Evolutionary conservation across 371 early-diverging fungal genomes (phyloP).

Genomic region (Mucor circinelloides): DNA sequence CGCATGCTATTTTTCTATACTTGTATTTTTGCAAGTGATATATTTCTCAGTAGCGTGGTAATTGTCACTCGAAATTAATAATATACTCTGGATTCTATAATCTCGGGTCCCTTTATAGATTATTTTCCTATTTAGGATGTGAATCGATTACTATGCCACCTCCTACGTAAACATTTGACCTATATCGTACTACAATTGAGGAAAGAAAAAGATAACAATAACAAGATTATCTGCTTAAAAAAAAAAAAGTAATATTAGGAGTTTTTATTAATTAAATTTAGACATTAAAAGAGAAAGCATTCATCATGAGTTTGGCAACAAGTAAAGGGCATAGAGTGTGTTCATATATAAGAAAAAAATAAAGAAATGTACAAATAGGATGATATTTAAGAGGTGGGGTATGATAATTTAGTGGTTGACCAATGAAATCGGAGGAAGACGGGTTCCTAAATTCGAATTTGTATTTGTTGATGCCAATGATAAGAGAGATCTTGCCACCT

Average conservation of each 20-base stretch:
- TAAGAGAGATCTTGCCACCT: slow-evolving; percentile 19
- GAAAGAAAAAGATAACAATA: background rate
- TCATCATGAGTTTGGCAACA: background rate
- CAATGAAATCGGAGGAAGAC: slow-evolving; percentile 20
- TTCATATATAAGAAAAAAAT: background rate
- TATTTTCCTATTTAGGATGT: background rate
- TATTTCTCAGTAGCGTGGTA: background rate
- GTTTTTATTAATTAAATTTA: background rate
- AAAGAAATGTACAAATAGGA: background rate
- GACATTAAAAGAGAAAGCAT: background rate
- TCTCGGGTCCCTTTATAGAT: background rate
- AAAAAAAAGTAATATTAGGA: background rate
- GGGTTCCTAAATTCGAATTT: background rate
- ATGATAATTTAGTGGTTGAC: background rate
- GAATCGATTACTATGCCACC: background rate
- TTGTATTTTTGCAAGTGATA: background rate
- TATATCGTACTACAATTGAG: background rate
- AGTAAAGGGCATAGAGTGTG: background rate
- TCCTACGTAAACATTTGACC: background rate
- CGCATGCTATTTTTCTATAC: background rate
- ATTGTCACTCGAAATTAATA: background rate
- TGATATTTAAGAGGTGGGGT: slow-evolving; percentile 1
- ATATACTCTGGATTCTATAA: background rate
- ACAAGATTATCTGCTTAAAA: background rate
- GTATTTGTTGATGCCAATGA: slow-evolving; percentile 11